Percentiles rank a stretch among this genome's conserved stretches.
Conservation (phyloP, 2,329 filamentous ascomycete species). For the Ascochyta koolunga region DNA sequence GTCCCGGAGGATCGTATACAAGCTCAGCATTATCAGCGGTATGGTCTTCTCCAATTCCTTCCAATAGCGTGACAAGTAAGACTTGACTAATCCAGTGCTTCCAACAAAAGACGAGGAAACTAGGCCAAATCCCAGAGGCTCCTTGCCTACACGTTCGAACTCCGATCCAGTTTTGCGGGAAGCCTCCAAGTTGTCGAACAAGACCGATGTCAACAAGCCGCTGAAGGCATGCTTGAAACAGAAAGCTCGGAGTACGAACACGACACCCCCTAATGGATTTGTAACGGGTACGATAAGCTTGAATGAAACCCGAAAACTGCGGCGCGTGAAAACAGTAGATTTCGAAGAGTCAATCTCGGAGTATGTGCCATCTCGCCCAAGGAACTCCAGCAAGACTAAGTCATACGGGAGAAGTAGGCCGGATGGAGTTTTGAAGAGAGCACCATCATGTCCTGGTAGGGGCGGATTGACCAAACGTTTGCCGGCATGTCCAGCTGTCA, state of each 20-base stretch:
- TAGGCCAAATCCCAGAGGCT: not conserved
- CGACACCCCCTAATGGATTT: constrained; percentile 21
- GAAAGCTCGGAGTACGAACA: constrained; percentile 30
- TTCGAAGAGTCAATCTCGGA: constrained; percentile 26
- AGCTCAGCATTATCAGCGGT: not conserved
- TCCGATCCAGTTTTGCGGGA: constrained; percentile 11
- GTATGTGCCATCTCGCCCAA: not conserved
- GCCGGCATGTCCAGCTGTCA: constrained; percentile 36
- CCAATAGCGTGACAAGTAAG: no score
- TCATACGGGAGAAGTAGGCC: not conserved
- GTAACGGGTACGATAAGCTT: not conserved
- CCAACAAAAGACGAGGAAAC: not conserved
- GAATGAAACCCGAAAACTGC: constrained; percentile 13
- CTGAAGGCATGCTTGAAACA: constrained; percentile 39
- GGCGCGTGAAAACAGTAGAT: constrained; percentile 40
- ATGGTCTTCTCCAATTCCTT: not conserved
- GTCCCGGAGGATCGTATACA: not conserved
- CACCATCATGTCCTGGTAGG: constrained; percentile 16
- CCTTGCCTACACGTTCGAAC: constrained; percentile 3
- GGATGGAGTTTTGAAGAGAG: not conserved
- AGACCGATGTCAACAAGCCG: constrained; percentile 4
- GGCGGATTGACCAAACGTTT: constrained; percentile 25
- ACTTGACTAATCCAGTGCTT: not conserved
- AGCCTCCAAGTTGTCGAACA: not conserved
- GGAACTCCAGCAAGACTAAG: not conserved